Percentiles rank a stretch among this genome's conserved stretches.
Conservation (phyloP, 1,139 yeast genomes). For the Yamadazyma jaroonii region DNA sequence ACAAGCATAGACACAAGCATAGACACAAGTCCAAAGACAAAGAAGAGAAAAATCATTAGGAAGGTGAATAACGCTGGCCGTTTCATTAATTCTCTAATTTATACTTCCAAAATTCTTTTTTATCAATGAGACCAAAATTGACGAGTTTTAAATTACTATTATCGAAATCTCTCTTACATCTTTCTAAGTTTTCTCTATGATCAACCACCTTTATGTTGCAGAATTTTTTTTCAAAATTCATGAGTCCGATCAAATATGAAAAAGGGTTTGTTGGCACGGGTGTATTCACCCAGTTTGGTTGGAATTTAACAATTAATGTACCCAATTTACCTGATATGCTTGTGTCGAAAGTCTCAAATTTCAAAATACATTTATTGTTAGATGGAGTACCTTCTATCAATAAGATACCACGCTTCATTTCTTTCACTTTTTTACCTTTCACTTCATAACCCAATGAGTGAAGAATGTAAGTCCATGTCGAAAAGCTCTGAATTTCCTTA, state of each 20-base stretch:
- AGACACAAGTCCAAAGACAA: constrained; percentile 1
- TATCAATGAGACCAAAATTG: constrained; percentile 26
- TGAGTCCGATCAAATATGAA: constrained; percentile 24
- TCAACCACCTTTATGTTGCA: constrained; percentile 26
- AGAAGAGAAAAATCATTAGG: constrained; percentile 1
- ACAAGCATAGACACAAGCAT: constrained; percentile 1
- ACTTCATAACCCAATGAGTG: constrained; percentile 25
- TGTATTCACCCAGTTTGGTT: constrained; percentile 32
- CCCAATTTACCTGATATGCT: constrained; percentile 26
- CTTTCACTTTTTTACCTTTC: constrained; percentile 17
- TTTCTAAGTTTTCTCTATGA: constrained; percentile 15
- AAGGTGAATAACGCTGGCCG: constrained; percentile 1
- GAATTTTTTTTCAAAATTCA: constrained; percentile 21
- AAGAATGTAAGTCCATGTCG: constrained; percentile 33
- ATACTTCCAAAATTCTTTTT: constrained; percentile 33
- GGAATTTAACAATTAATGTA: constrained; percentile 42
- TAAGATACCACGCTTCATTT: constrained; percentile 35
- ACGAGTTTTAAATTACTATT: constrained; percentile 28
- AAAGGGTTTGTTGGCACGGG: constrained; percentile 27
- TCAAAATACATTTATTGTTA: constrained; percentile 58
- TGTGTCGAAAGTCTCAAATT: constrained; percentile 30
- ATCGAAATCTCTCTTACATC: constrained; percentile 21
- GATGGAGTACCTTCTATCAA: constrained; percentile 71
- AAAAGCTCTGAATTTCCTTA: constrained; percentile 35
- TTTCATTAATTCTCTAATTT: constrained; percentile 18